Percentiles rank a stretch among this genome's conserved stretches.
Evolutionary conservation across 257 asterid genomes (phyloP).

Genomic region (Linderniella brevidens): DNA sequence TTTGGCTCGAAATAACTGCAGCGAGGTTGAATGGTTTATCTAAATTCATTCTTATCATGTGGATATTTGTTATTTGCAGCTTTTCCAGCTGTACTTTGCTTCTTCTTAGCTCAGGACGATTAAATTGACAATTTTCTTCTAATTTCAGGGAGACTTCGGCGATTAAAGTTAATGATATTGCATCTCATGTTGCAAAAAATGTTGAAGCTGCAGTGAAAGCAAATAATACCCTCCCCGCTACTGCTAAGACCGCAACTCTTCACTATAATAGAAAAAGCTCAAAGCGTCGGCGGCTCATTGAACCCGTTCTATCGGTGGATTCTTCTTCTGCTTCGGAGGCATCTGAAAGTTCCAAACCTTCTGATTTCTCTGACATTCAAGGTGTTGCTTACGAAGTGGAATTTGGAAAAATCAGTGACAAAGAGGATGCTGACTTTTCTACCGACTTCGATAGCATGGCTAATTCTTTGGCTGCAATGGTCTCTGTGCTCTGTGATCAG

Average conservation of each 20-base stretch:
- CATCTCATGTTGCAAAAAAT: conserved; percentile 76
- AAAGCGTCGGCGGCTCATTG: conserved; percentile 76
- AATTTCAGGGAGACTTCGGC: conserved; percentile 85
- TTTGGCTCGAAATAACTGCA: conserved; percentile 96
- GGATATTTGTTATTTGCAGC: background rate
- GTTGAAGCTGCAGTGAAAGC: conserved; percentile 93
- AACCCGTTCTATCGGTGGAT: conserved; percentile 27
- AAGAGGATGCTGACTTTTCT: conserved; percentile 22
- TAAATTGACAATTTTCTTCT: conserved; percentile 13
- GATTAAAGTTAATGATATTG: conserved; percentile 82
- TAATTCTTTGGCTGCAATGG: conserved; percentile 70
- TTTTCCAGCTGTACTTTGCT: conserved; percentile 6
- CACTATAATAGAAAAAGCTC: conserved; percentile 73
- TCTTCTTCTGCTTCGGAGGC: conserved; percentile 23
- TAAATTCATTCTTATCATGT: conserved; percentile 1
- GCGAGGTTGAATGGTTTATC: conserved; percentile 47
- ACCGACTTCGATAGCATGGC: conserved; percentile 42
- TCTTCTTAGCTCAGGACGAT: conserved; percentile 13
- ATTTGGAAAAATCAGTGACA: conserved; percentile 21
- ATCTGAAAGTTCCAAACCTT: conserved; percentile 30
- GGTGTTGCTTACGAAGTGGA: conserved; percentile 34
- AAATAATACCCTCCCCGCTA: conserved; percentile 63
- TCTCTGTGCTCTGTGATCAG: conserved; percentile 87
- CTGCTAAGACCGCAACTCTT: conserved; percentile 43
- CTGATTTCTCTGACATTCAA: conserved; percentile 24